Evolutionary conservation across 345 rosid species (phyloP), one percentile per base, ranked within the genome.

Genomic region (Rhizophora apiculata): DNA sequence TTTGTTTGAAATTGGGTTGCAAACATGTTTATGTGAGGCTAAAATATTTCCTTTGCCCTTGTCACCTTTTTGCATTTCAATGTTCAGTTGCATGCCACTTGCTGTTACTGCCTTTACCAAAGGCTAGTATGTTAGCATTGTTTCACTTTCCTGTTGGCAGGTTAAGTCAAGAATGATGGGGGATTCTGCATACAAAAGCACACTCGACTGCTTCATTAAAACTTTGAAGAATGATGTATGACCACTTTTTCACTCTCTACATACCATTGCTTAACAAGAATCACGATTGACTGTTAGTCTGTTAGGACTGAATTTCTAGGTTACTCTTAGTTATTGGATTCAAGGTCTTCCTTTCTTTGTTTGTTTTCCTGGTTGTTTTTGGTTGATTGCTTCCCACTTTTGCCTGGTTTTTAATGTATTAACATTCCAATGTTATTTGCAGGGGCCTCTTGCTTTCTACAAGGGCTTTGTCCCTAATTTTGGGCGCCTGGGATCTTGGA

Each of bases 81-180:
- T 43, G 1, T 5, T 43, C 2, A 5, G n/a, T 43, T 15, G 18
- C 5, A 43, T 43, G 49, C 49, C 16, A 37, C 13, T 70, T 24
- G 63, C 16, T 2, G 27, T 26, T 37, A 43, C 51, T 24, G 58
- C 63, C 54, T 53, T 64, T 48, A 65, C 19, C 4, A 37, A 34
- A 20, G 22, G 61, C 46, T 55, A 60, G 67, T 68, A 65, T 51
- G 62, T 70, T 19, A 19, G 16, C 67, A 58, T 54, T 9, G 4
- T 10, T n/a, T 13, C 58, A 54, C 61, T 32, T 66, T 67, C 65
- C 11, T 65, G 15, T 60, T 74, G 63, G 65, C 97, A 96, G 99
- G 88, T 96, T 43, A 92, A 96, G 84, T 92, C 98, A 1, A 89
- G 98, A 79, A 96, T 96, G 99, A 96, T 96, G 99, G 99, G 97